Evolutionary conservation across 768 basidiomycete species (phyloP).

Genomic region (Sarcodon sp.): DNA sequence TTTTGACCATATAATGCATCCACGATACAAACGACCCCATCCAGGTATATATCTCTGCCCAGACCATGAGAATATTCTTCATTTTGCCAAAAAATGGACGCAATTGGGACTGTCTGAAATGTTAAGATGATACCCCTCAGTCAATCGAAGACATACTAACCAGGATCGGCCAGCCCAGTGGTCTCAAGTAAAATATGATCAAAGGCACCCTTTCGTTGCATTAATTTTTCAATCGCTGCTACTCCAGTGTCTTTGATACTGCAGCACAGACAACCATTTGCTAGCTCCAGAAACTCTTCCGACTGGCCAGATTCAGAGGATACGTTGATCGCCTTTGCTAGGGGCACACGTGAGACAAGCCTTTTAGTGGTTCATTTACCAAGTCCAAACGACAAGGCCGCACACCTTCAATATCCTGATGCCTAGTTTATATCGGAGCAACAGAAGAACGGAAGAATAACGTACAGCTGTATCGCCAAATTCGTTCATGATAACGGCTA

Average conservation of each 20-base stretch:
- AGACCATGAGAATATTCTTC: conserved; percentile 66
- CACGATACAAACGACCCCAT: conserved; percentile 88
- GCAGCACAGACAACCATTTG: conserved; percentile 97
- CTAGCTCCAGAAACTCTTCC: conserved; percentile 83
- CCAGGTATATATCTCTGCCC: conserved; percentile 59
- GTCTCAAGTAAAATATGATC: conserved; percentile 95
- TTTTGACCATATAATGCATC: conserved; percentile 73
- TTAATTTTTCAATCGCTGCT: conserved; percentile 88
- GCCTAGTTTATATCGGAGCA: conserved; percentile 5
- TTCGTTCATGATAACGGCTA: conserved; percentile 98
- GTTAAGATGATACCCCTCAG: neutral
- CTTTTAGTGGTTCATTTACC: neutral
- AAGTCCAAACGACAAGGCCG: neutral
- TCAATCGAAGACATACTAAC: conserved; percentile 20
- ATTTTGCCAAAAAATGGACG: conserved; percentile 79
- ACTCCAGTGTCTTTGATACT: conserved; percentile 91
- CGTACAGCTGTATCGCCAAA: conserved; percentile 90
- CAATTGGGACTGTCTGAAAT: conserved; percentile 56
- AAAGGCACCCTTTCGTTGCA: conserved; percentile 76
- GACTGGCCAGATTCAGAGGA: conserved; percentile 53
- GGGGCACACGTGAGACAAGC: neutral
- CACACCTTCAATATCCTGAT: conserved; percentile 84
- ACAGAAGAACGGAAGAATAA: conserved; percentile 5
- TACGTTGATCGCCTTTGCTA: conserved; percentile 82
- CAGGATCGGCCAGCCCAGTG: conserved; percentile 93